Evolutionary conservation across 192 early-diverging fungal genomes (phyloP).

Genomic region (Podochytrium sp.): DNA sequence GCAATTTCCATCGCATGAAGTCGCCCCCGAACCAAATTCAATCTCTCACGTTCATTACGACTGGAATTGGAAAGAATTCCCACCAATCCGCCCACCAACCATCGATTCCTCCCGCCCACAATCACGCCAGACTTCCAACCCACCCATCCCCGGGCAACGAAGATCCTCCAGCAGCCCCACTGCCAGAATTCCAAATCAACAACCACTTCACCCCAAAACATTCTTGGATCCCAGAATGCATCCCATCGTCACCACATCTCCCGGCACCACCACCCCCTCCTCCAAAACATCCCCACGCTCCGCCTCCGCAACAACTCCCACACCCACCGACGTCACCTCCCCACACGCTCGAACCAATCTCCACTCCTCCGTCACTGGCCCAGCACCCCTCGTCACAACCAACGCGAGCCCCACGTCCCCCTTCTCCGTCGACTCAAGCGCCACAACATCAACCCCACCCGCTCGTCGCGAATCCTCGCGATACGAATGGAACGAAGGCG

Average conservation of each 20-base stretch:
- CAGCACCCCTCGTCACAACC: not conserved
- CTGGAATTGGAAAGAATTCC: not conserved
- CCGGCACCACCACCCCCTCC: not conserved
- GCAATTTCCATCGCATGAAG: not conserved
- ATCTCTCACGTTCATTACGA: not conserved
- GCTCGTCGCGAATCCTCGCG: not conserved
- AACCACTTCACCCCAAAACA: not conserved
- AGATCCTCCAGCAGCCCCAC: not conserved
- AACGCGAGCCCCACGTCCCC: not conserved
- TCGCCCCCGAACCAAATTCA: not conserved
- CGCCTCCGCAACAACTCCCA: not conserved
- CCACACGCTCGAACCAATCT: not conserved
- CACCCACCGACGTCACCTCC: not conserved
- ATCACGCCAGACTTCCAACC: not conserved
- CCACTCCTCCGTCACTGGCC: not conserved
- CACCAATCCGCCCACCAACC: not conserved
- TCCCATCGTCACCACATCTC: not conserved
- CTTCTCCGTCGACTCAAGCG: not conserved
- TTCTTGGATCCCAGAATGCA: not conserved
- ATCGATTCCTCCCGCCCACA: not conserved
- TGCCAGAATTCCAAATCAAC: not conserved
- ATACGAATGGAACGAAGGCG: constrained; percentile 17
- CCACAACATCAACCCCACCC: not conserved
- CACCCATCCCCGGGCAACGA: not conserved
- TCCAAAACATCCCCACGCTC: not conserved